A percentile compares a stretch with the other conserved stretches of the same genome.
Evolutionary conservation across 129 eudicot species (phyloP).

Genomic region (Flaveria trinervia): DNA sequence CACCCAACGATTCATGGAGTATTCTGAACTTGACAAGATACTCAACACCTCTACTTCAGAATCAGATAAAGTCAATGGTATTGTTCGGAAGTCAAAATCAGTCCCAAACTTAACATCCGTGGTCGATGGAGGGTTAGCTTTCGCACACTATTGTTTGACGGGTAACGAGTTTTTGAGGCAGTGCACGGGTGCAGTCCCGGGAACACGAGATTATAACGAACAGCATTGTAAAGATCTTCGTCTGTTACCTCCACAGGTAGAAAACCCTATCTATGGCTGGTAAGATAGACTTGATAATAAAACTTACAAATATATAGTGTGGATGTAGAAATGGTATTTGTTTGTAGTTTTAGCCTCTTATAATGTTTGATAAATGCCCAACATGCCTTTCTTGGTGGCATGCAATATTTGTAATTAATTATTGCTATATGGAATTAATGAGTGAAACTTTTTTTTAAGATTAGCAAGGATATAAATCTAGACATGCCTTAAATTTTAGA

Average conservation of each 20-base stretch:
- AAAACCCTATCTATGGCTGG: conserved; percentile 88
- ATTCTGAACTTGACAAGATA: conserved; percentile 76
- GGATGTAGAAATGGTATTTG: conserved; percentile 30
- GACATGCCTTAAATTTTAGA: too few relatives aligned
- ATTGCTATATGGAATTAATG: neutral
- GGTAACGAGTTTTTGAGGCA: conserved; percentile 84
- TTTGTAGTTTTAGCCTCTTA: conserved; percentile 16
- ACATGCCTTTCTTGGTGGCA: conserved; percentile 27
- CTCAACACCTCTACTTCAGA: conserved; percentile 30
- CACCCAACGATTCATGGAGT: conserved; percentile 84
- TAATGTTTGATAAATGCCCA: conserved; percentile 17
- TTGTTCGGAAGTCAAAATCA: conserved; percentile 55
- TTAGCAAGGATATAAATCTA: too few relatives aligned
- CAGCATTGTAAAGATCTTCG: conserved; percentile 80
- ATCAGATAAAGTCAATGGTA: conserved; percentile 22
- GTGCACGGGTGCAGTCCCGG: conserved; percentile 87
- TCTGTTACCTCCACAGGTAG: conserved; percentile 85
- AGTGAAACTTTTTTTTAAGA: neutral
- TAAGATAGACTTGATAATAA: conserved; percentile 33
- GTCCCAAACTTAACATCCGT: conserved; percentile 62
- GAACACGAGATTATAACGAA: conserved; percentile 61
- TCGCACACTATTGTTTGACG: conserved; percentile 76
- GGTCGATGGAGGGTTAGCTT: conserved; percentile 88
- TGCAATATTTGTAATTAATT: conserved; percentile 17
- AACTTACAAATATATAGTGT: neutral